Evolutionary conservation across 768 basidiomycete species (phyloP).

Genomic region (Tylopilus plumbeoviolaceoides): DNA sequence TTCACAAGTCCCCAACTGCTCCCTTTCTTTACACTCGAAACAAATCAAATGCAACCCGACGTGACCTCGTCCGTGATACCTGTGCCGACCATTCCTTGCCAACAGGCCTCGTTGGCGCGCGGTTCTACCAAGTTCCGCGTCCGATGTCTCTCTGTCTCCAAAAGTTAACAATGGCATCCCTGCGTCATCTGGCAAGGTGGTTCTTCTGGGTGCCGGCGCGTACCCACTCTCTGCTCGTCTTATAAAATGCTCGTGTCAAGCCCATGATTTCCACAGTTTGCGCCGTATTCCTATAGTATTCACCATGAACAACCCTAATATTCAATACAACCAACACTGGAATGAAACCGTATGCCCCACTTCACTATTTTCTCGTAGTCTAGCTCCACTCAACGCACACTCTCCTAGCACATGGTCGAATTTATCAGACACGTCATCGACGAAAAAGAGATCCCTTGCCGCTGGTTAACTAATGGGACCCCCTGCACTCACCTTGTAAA

Average conservation of each 20-base stretch:
- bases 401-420: too few species aligned
- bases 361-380: too few species aligned
- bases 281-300: not conserved
- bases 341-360: too few species aligned
- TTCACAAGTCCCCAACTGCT: not conserved
- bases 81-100: not conserved
- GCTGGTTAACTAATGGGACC: too few species aligned
- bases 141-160: not conserved
- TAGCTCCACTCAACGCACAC: too few species aligned
- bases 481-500: too few species aligned
- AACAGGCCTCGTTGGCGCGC: not conserved
- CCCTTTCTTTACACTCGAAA: not conserved
- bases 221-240: not conserved
- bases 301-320: too few species aligned
- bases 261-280: not conserved
- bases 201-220: not conserved
- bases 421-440: too few species aligned
- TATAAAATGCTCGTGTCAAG: constrained; percentile 4
- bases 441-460: too few species aligned
- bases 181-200: not conserved
- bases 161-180: not conserved
- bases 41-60: not conserved
- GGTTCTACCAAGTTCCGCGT: not conserved
- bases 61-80: not conserved
- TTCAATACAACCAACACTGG: too few species aligned